These are phyloP conservation scores for Crotalaria pallida DNA, from an alignment of 306 rosid species.

Conservation along the genomic window DNA sequence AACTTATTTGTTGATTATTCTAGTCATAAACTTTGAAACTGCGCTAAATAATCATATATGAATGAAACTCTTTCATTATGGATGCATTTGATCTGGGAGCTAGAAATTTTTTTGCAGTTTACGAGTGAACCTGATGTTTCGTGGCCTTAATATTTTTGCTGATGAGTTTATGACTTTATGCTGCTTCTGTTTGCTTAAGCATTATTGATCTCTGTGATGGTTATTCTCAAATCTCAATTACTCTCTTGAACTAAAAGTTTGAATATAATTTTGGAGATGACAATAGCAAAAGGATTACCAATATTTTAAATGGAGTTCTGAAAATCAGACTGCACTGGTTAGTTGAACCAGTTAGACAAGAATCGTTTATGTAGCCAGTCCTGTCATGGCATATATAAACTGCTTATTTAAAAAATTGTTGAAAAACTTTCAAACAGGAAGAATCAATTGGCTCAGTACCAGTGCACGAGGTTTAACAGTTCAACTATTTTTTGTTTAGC, in stretches of 20 bases:
- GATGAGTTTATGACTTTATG: background rate
- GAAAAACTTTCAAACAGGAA: no score
- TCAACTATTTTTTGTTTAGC: no score
- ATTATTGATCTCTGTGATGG: background rate
- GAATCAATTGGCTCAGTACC: no score
- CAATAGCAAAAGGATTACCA: background rate
- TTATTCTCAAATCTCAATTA: background rate
- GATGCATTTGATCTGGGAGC: background rate
- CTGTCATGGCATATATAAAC: no score
- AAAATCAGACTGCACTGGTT: no score
- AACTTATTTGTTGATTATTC: no score
- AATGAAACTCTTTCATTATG: background rate
- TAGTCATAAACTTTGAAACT: background rate
- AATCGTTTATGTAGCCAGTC: no score
- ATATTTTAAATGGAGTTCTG: background rate
- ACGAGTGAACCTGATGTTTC: background rate
- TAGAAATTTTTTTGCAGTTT: background rate
- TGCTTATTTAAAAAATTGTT: no score
- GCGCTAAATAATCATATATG: background rate
- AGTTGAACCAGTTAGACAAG: no score
- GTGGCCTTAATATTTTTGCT: background rate
- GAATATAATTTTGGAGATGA: background rate
- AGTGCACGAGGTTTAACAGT: no score
- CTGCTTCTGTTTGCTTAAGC: background rate
- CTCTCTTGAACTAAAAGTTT: background rate